Percentiles rank a stretch among this genome's conserved stretches.
Evolutionary conservation across 2,329 filamentous ascomycete genomes (phyloP).

Genomic region (Incumbomyces lentus): DNA sequence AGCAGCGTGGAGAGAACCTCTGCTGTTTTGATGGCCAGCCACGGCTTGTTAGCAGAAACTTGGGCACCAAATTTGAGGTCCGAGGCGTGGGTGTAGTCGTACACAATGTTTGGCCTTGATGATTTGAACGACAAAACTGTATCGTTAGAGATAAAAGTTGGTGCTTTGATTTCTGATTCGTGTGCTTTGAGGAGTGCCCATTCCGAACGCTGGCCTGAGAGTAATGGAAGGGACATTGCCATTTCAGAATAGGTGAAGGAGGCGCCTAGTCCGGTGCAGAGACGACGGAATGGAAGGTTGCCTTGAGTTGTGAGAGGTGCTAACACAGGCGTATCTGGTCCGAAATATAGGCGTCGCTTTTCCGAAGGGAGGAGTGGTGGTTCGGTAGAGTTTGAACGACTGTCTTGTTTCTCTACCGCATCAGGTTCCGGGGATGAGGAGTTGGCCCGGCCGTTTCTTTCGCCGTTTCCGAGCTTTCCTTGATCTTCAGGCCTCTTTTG

Average conservation of each 20-base stretch:
- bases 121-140: conserved; percentile 23
- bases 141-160: conserved; percentile 47
- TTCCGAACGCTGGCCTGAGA: conserved; percentile 83
- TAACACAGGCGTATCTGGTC: conserved; percentile 82
- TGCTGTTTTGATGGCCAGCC: conserved; percentile 78
- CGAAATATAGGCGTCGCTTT: conserved; percentile 89
- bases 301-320: conserved; percentile 94
- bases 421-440: conserved; percentile 22
- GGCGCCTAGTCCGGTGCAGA: conserved; percentile 80
- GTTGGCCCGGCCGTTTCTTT: conserved; percentile 28
- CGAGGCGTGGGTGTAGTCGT: conserved; percentile 61
- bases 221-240: conserved; percentile 81
- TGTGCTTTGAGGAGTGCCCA: conserved; percentile 95
- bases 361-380: conserved; percentile 83
- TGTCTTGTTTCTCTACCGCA: conserved; percentile 49
- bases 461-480: conserved; percentile 34
- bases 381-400: conserved; percentile 71
- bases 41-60: conserved; percentile 84
- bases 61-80: conserved; percentile 88
- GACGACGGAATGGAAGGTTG: conserved; percentile 83
- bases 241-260: conserved; percentile 97
- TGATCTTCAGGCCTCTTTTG: conserved; percentile 27
- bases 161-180: conserved; percentile 65
- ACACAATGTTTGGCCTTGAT: conserved; percentile 45
- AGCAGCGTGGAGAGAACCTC: conserved; percentile 68